phyloP scores from a whole-genome alignment of 129 eudicot genomes.

The Saposhnikovia divaricata region DNA sequence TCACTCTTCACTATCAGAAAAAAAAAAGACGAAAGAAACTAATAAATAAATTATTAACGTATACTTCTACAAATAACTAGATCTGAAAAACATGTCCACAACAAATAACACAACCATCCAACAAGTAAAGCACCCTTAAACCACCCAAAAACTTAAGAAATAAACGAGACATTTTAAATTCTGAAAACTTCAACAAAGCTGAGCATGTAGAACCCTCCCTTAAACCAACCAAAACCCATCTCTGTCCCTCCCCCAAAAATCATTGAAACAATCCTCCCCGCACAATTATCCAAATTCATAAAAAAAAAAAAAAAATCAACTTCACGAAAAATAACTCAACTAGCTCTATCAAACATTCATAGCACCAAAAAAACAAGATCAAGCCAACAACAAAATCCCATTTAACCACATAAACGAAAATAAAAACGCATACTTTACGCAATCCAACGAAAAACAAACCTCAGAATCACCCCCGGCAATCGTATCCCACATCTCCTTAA shows the following conservation, averaged over 20 bases:
- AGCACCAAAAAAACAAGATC: not conserved
- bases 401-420: not conserved
- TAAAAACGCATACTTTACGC: not conserved
- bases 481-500: slow-evolving; percentile 96
- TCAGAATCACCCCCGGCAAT: slow-evolving; percentile 83
- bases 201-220: not conserved
- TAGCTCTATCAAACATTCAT: not conserved
- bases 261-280: not conserved
- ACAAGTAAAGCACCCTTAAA: not conserved
- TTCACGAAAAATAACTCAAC: not conserved
- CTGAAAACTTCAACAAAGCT: too few relatives aligned
- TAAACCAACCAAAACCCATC: not conserved
- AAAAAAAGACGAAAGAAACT: not conserved
- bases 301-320: not conserved
- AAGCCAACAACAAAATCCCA: not conserved
- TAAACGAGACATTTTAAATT: not conserved
- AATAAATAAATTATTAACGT: not conserved
- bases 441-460: slow-evolving; percentile 25
- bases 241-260: not conserved
- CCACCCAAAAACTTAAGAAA: not conserved
- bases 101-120: not conserved
- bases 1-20: not conserved
- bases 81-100: not conserved
- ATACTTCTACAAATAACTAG: not conserved
- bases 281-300: not conserved